Base-by-base conservation (phyloP, 2,329 filamentous ascomycete genomes). In the Fusarium burgessii region DNA sequence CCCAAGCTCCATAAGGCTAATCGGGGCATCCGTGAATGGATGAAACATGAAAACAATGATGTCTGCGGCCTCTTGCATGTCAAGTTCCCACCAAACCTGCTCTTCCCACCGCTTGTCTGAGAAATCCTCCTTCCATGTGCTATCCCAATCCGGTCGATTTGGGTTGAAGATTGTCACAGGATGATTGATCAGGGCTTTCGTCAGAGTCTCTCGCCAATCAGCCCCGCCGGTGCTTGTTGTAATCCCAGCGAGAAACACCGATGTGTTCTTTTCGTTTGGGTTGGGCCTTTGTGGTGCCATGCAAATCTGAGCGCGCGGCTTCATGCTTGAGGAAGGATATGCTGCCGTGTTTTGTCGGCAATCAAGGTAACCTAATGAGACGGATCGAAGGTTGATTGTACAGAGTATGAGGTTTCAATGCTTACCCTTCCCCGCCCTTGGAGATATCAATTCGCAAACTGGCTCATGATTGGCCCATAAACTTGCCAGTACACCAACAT, bases 21-120 rank as follows among this genome's bases (percentile, higher is more conserved):
- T 83, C 3, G 88, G 87, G 11, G 88, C 88, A 49, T 82, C 79
- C 0, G 87, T 89, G 5, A 69, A 78, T 3, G 82, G 80, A 47
- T 87, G 84, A 60, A 91, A 88, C 76, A 87, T 89, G 58, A 91
- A 81, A 27, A 86, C 85, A 10, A 91, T 79, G 8, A 91, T 73
- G 70, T 86, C 83, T 1, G 87, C 87, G 2, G 68, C 66, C 17
- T 88, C 84, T 68, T 89, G 85, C 77, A 83, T 87, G 18, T 85
- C 81, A 4, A 91, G 81, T 80, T 92, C 90, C 89, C 90, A 92
- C 33, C 83, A 78, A 0, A 89, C 83, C 76, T 92, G 90, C 41
- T 84, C 78, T 12, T 77, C 77, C 78, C 88, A 91, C 0, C 79
- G 82, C 5, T 70, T 66, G 62, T 84, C 84, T 0, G 79, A 77